Evolutionary conservation across 2,329 filamentous ascomycete genomes (phyloP).

Genomic region (Hypoxylon rubiginosum): DNA sequence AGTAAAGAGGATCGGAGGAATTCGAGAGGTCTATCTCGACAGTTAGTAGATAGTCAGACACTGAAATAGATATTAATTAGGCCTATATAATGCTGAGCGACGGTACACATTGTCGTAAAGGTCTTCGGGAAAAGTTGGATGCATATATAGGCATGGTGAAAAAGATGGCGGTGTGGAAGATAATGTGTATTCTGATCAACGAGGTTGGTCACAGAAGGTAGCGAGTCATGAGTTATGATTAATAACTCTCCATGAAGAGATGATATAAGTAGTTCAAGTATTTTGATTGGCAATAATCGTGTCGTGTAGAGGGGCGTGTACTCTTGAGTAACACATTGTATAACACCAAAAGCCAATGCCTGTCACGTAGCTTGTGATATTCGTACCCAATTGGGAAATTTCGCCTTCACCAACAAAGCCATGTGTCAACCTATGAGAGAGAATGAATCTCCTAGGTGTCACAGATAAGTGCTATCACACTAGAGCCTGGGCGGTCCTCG

Average conservation of each 20-base stretch:
- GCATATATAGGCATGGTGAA: slow-evolving; percentile 9
- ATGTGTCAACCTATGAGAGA: not conserved
- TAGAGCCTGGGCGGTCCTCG: not conserved
- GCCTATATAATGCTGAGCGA: not conserved
- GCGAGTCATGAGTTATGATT: slow-evolving; percentile 3
- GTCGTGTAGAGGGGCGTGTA: not conserved
- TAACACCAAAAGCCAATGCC: slow-evolving; percentile 9
- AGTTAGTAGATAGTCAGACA: slow-evolving; percentile 34
- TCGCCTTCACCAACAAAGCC: not conserved
- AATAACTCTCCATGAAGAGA: not conserved
- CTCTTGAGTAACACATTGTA: slow-evolving; percentile 15
- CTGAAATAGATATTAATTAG: not conserved
- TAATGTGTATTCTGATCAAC: not conserved
- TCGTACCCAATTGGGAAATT: not conserved
- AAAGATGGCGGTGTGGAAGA: slow-evolving; percentile 6
- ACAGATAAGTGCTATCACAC: slow-evolving; percentile 14
- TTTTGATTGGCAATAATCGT: slow-evolving; percentile 8
- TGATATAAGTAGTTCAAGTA: not conserved
- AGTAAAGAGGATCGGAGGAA: slow-evolving; percentile 21
- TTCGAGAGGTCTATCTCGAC: slow-evolving; percentile 36
- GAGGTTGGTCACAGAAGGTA: not conserved
- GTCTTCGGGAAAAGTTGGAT: not conserved
- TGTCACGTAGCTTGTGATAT: not conserved
- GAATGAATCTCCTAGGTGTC: not conserved
- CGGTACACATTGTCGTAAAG: not conserved